Evolutionary conservation across 2,329 filamentous ascomycete species (phyloP).

Genomic region (Annulohypoxylon truncatum): DNA sequence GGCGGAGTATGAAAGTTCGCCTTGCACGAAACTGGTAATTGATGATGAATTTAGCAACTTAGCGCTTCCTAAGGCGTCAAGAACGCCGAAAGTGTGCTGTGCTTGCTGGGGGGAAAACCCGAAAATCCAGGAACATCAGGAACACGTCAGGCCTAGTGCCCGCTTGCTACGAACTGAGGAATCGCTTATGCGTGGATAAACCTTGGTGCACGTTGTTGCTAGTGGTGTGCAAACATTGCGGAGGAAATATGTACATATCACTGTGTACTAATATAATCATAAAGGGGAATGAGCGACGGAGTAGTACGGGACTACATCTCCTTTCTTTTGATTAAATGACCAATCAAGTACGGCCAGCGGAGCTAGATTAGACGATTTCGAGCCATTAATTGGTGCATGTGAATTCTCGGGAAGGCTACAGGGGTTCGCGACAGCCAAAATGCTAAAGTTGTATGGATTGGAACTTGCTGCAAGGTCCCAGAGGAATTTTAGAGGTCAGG

Average conservation of each 20-base stretch:
- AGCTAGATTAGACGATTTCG: constrained; percentile 8
- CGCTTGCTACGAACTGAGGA: neutral
- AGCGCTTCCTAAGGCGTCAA: constrained; percentile 11
- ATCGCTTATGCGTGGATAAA: constrained; percentile 33
- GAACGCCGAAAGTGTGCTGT: constrained; percentile 20
- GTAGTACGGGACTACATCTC: constrained; percentile 18
- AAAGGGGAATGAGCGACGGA: neutral
- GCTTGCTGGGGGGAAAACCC: constrained; percentile 7
- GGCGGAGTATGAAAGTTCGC: neutral
- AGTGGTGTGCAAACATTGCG: constrained; percentile 14
- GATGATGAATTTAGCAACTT: neutral
- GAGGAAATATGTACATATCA: neutral
- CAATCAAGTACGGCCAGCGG: constrained; percentile 25
- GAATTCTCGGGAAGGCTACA: constrained; percentile 25
- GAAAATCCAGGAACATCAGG: neutral
- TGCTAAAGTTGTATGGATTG: constrained; percentile 21
- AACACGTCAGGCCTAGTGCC: neutral
- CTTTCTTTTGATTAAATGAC: constrained; percentile 28
- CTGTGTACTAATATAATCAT: constrained; percentile 6
- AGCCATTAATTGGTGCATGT: constrained; percentile 23
- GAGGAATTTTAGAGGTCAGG: constrained; percentile 18
- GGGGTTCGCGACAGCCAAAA: constrained; percentile 28
- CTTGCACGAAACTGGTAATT: constrained; percentile 14
- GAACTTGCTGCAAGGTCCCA: constrained; percentile 36
- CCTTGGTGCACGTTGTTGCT: neutral